phyloP scores from a whole-genome alignment of 768 basidiomycete species.

The Amanita pseudoporphyria region DNA sequence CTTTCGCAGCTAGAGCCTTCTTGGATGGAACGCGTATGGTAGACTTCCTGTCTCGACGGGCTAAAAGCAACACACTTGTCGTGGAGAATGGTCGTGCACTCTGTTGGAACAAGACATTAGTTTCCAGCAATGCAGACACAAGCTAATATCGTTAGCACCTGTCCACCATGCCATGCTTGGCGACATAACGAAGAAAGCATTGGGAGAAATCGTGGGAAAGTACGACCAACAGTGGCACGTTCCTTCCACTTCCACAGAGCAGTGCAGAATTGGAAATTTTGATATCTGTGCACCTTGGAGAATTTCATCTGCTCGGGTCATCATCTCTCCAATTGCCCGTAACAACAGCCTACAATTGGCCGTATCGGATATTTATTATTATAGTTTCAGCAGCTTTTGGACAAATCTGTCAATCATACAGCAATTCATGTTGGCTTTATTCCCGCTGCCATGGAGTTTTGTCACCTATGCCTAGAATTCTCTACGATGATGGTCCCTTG shows the following conservation, averaged over 20 bases:
- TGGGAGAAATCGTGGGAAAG: slow-evolving; percentile 11
- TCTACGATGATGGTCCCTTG: neutral
- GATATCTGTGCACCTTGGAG: slow-evolving; percentile 1
- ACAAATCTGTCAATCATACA: neutral
- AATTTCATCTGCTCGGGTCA: neutral
- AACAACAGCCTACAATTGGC: no score
- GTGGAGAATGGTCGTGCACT: slow-evolving; percentile 42
- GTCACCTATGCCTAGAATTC: no score
- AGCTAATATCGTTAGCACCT: slow-evolving; percentile 10
- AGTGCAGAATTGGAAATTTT: neutral
- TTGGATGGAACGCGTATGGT: slow-evolving; percentile 57
- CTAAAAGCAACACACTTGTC: slow-evolving; percentile 31
- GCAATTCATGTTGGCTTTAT: slow-evolving; percentile 2
- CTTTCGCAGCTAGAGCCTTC: slow-evolving; percentile 58
- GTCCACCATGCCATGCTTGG: slow-evolving; percentile 17
- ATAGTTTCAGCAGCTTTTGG: neutral
- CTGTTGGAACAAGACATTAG: neutral
- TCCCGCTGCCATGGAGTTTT: neutral
- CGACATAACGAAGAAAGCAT: slow-evolving; percentile 18
- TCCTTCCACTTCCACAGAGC: neutral
- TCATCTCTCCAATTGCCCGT: neutral
- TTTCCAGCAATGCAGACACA: neutral
- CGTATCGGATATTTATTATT: no score
- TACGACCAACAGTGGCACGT: neutral
- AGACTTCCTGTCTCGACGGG: slow-evolving; percentile 36